Evolutionary conservation across 2,329 filamentous ascomycete species (phyloP), one percentile per base, ranked within the genome.

Genomic region (Talaromyces sp.): DNA sequence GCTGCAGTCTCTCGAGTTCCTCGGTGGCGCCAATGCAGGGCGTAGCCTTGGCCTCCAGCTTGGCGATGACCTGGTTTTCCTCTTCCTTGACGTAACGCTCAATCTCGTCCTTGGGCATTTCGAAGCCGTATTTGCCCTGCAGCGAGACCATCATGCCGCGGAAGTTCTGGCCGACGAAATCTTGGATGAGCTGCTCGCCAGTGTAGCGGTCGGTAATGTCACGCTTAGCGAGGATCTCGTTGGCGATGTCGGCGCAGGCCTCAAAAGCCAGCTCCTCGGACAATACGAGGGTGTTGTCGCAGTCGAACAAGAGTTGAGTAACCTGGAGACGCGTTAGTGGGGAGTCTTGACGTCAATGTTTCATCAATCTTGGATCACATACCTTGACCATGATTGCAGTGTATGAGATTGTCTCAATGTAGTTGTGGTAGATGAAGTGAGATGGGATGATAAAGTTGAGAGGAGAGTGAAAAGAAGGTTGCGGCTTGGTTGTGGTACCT

Each of bases 101-200:
- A 62, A 92, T 78, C 72, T 96, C 90, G 2, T 85, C 86, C 23
- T 82, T 75, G 30, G 77, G 69, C 78, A 96, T 85, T 59, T 83
- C 78, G 78, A 96, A 94, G 76, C 83, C 82, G 82, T 91, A 87
- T 76, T 90, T 89, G 75, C 86, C 80, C 77, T 92, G 87, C 64
- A 96, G 86, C 64, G 86, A 87, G 63, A 81, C 77, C 79, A 96
- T 88, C 91, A 96, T 96, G 78, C 91, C 91, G 68, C 92, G 91
- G 85, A 96, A 96, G 84, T 96, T 96, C 76, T 95, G 89, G 70
- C 93, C 92, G 69, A 96, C 91, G 71, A 96, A 96, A 79, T 96
- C 90, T 68, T 83, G 81, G 79, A 96, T 90, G 66, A 96, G 87
- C 63, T 87, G 83, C 55, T 88, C 85, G 71, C 89, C 89, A 4